Conservation (phyloP, 2,329 filamentous ascomycete species). For the Macrophomina pseudophaseolina region DNA sequence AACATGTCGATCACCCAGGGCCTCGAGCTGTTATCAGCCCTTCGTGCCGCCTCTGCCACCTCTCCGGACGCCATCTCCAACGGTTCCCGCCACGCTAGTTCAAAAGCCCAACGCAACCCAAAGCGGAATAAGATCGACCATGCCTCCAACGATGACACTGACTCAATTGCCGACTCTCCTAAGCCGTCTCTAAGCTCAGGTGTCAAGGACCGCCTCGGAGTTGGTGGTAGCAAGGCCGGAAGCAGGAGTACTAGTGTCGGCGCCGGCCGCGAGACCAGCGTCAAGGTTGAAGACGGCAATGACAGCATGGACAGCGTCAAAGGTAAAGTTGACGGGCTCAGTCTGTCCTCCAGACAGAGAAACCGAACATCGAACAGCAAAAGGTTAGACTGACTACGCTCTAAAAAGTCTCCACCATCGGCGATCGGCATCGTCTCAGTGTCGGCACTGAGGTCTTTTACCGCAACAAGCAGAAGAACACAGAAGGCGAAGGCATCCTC, state of each 20-base stretch:
- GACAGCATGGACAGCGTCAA: conserved; percentile 52
- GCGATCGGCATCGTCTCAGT: conserved; percentile 37
- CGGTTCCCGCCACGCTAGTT: conserved; percentile 47
- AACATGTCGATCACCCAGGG: conserved; percentile 47
- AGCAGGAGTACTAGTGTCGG: conserved; percentile 51
- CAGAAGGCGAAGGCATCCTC: conserved; percentile 58
- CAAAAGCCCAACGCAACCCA: conserved; percentile 44
- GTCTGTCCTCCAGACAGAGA: conserved; percentile 19
- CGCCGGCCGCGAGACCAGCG: conserved; percentile 53
- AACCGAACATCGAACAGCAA: conserved; percentile 28
- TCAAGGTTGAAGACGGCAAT: conserved; percentile 56
- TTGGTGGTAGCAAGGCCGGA: conserved; percentile 42
- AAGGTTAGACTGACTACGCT: conserved; percentile 28
- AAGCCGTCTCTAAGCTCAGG: conserved; percentile 20
- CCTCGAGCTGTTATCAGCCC: conserved; percentile 53
- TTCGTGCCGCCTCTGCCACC: conserved; percentile 41
- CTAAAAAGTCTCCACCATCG: conserved; percentile 22
- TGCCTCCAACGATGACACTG: conserved; percentile 41
- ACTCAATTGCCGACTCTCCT: conserved; percentile 46
- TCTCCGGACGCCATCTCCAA: conserved; percentile 38
- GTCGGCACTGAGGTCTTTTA: conserved; percentile 57
- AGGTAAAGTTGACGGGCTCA: conserved; percentile 39
- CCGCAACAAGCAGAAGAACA: conserved; percentile 49
- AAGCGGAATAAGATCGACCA: conserved; percentile 44
- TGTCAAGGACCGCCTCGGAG: conserved; percentile 34